Conservation (phyloP, 768 basidiomycete species). For the Boletus reticuloceps region DNA sequence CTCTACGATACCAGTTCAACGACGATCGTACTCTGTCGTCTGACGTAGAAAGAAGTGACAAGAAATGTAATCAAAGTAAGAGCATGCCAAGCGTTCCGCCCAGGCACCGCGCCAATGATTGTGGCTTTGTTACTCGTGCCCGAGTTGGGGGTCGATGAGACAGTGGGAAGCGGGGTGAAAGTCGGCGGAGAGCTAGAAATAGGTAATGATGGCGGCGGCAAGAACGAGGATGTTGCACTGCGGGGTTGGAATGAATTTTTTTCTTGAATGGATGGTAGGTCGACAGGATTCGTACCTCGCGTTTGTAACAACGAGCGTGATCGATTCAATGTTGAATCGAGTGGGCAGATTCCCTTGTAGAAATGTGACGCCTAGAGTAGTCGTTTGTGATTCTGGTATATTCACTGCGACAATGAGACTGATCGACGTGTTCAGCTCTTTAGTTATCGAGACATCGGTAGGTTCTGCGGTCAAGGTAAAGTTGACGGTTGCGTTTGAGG, state of each 20-base stretch:
- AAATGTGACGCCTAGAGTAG: slow-evolving; percentile 44
- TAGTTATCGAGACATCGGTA: slow-evolving; percentile 33
- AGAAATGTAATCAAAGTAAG: slow-evolving; percentile 1
- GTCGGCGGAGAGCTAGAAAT: slow-evolving; percentile 22
- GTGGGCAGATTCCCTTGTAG: slow-evolving; percentile 25
- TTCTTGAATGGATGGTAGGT: background rate
- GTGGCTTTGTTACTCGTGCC: slow-evolving; percentile 3
- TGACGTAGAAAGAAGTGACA: slow-evolving; percentile 6
- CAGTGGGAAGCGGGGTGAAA: slow-evolving; percentile 1
- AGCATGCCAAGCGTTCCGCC: slow-evolving; percentile 13
- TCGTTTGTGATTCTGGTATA: slow-evolving; percentile 39
- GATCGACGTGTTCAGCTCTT: slow-evolving; percentile 41
- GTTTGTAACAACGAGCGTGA: slow-evolving; percentile 38
- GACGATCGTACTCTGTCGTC: background rate
- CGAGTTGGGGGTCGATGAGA: slow-evolving; percentile 4
- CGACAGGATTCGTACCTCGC: slow-evolving; percentile 28
- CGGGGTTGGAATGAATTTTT: background rate
- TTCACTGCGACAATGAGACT: slow-evolving; percentile 38
- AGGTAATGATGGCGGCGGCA: slow-evolving; percentile 25
- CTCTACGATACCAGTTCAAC: background rate
- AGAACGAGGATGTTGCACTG: slow-evolving; percentile 28
- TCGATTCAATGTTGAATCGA: slow-evolving; percentile 37
- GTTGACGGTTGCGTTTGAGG: slow-evolving; percentile 52
- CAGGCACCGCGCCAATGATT: slow-evolving; percentile 16
- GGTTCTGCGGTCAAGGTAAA: slow-evolving; percentile 44